Evolutionary conservation across 768 basidiomycete genomes (phyloP), one percentile per base, ranked within the genome.

Genomic region (Mycena vitilis): DNA sequence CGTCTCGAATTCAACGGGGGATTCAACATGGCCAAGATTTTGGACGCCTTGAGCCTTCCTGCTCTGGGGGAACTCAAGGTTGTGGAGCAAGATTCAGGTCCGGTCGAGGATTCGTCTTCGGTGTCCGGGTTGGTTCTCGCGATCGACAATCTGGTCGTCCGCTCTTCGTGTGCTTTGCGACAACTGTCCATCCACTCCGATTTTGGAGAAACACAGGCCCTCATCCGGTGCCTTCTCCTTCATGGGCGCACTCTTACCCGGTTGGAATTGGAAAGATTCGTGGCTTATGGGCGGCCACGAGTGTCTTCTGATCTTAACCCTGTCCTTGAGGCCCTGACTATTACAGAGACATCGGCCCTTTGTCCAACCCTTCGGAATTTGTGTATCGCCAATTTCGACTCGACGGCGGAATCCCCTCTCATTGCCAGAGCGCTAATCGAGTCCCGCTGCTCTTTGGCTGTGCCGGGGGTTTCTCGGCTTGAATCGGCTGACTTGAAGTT

Each of bases 131-230:
- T 58, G 38, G 2, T 65, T 23, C n/a, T n/a, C 10, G 48, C 64
- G 9, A 12, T 59, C 0, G 25, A 65, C 5, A 18, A 47, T 2
- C n/a, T 65, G 6, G 15, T 59, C 25, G 12, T 1, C 25, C 64
- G 64, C 20, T 65, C 64, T 4, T 23, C 47, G 15, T 65, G 57
- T 30, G 25, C 38, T 15, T 38, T 65, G 4, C 25, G 11, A n/a
- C 15, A 42, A 2, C 48, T 65, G 20, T 22, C 20, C 37, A 1
- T 63, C 4, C 1, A 8, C 5, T 23, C 22, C 22, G 7, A 10
- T 0, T 22, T 15, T 1, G 62, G 52, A 0, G 13, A 45, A 2
- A 25, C 15, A 13, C n/a, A 4, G 2, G 2, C 16, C 25, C 52
- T 63, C 40, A 15, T 54, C 9, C 23, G 11, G 11, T 53, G 38